Evolutionary conservation across 176 grass and related monocot species (phyloP).

Genomic region (Dendrocalamus sinicus): DNA sequence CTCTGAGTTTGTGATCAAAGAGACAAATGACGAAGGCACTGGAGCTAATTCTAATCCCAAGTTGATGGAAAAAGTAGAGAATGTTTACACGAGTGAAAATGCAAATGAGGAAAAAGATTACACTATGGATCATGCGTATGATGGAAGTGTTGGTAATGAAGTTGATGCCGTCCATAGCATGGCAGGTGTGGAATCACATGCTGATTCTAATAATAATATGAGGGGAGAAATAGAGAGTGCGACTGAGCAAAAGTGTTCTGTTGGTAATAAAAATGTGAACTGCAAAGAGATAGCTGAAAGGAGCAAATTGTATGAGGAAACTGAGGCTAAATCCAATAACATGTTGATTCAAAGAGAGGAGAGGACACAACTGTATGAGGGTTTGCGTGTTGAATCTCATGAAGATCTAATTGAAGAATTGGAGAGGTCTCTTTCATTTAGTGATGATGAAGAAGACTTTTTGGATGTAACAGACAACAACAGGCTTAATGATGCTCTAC

Average conservation of each 20-base stretch:
- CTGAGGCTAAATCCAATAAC: slow-evolving; percentile 13
- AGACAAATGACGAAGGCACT: background rate
- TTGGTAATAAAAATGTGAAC: slow-evolving; percentile 25
- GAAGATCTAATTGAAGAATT: slow-evolving; percentile 60
- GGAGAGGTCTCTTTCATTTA: slow-evolving; percentile 57
- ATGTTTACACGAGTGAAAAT: slow-evolving; percentile 4
- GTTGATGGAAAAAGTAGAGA: background rate
- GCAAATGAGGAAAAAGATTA: background rate
- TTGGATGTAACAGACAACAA: slow-evolving; percentile 35
- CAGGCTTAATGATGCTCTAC: slow-evolving; percentile 54
- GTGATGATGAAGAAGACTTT: slow-evolving; percentile 54
- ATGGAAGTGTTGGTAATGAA: background rate
- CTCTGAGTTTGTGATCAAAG: slow-evolving; percentile 23
- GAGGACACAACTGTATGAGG: background rate
- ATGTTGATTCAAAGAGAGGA: slow-evolving; percentile 9
- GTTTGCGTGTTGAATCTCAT: slow-evolving; percentile 49
- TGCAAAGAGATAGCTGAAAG: background rate
- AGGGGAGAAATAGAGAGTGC: slow-evolving; percentile 11
- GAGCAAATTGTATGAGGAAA: slow-evolving; percentile 23
- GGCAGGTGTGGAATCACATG: background rate
- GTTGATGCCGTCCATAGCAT: slow-evolving; percentile 18
- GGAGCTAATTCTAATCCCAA: background rate
- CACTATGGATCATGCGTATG: background rate
- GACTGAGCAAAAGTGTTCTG: background rate
- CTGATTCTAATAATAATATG: background rate